Percentiles rank a stretch among this genome's conserved stretches.
Conservation (phyloP, 768 basidiomycete genomes). For the Daedaleopsis nitida region DNA sequence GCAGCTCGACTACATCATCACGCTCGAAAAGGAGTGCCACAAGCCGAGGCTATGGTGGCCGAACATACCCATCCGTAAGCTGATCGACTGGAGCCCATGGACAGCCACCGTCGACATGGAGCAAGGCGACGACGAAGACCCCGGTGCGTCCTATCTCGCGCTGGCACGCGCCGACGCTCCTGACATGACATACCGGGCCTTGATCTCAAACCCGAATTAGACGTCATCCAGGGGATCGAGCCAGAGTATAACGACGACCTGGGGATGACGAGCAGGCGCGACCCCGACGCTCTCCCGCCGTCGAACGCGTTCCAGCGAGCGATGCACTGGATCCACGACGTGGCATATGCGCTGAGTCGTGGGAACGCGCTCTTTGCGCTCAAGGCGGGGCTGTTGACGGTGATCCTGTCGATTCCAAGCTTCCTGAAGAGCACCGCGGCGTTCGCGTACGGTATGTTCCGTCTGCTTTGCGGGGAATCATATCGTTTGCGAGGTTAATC, state of each 20-base stretch:
- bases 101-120: conserved; percentile 46
- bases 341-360: conserved; percentile 41
- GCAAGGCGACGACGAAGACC: conserved; percentile 67
- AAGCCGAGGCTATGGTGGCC: conserved; percentile 61
- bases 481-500: not conserved
- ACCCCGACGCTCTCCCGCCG: conserved; percentile 78
- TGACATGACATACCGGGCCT: not conserved
- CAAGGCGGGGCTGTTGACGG: conserved; percentile 73
- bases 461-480: not conserved
- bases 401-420: conserved; percentile 60
- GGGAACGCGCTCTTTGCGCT: conserved; percentile 71
- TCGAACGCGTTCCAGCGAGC: conserved; percentile 55
- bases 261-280: conserved; percentile 56
- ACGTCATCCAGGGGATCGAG: conserved; percentile 60
- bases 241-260: conserved; percentile 48
- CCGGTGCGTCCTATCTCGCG: conserved; percentile 35
- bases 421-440: conserved; percentile 54
- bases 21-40: conserved; percentile 51
- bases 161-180: not conserved
- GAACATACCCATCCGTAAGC: conserved; percentile 28
- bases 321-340: conserved; percentile 48
- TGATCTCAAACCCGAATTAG: conserved; percentile 23
- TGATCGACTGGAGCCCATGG: conserved; percentile 44
- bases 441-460: conserved; percentile 59
- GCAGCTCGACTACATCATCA: conserved; percentile 59